These are phyloP conservation scores for Phytophthora crassamura DNA, from an alignment of 352 stramenopile species.

Conservation along the genomic window DNA sequence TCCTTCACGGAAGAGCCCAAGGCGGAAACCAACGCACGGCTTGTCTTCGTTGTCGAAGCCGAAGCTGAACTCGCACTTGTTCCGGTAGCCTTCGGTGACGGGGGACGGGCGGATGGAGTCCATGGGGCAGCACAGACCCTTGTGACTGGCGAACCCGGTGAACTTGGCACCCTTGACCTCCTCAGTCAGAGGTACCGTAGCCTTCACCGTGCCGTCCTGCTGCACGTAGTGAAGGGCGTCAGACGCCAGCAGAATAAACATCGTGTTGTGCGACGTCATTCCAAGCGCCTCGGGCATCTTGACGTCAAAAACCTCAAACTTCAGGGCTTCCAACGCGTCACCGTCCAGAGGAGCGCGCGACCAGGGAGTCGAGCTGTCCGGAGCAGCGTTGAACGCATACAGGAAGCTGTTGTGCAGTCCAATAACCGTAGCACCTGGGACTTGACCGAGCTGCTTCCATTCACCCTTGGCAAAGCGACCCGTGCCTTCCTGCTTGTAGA, in stretches of 20 bases:
- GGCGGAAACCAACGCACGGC: slow-evolving; percentile 88
- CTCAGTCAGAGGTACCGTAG: slow-evolving; percentile 40
- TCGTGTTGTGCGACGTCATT: slow-evolving; percentile 79
- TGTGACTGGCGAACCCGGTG: slow-evolving; percentile 81
- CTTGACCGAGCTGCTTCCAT: slow-evolving; percentile 63
- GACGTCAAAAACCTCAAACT: slow-evolving; percentile 49
- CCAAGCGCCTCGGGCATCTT: slow-evolving; percentile 43
- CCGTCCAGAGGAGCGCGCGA: slow-evolving; percentile 56
- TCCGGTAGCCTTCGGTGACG: slow-evolving; percentile 91
- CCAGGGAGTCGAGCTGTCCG: slow-evolving; percentile 38
- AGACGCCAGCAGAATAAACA: slow-evolving; percentile 69
- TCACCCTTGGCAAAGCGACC: slow-evolving; percentile 65
- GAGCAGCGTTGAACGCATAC: slow-evolving; percentile 51
- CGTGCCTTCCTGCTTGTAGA: slow-evolving; percentile 73
- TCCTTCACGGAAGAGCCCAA: slow-evolving; percentile 83
- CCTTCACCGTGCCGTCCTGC: slow-evolving; percentile 42
- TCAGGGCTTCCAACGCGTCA: slow-evolving; percentile 56
- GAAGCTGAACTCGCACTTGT: slow-evolving; percentile 99
- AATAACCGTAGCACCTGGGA: slow-evolving; percentile 54
- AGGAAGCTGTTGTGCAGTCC: slow-evolving; percentile 77
- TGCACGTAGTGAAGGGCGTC: slow-evolving; percentile 53
- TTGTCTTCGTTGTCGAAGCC: slow-evolving; percentile 81
- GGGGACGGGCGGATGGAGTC: slow-evolving; percentile 90
- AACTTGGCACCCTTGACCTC: slow-evolving; percentile 30
- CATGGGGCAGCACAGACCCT: slow-evolving; percentile 84